Conservation (phyloP, 805 yeast genomes). For the Metschnikowia santaceciliae region DNA sequence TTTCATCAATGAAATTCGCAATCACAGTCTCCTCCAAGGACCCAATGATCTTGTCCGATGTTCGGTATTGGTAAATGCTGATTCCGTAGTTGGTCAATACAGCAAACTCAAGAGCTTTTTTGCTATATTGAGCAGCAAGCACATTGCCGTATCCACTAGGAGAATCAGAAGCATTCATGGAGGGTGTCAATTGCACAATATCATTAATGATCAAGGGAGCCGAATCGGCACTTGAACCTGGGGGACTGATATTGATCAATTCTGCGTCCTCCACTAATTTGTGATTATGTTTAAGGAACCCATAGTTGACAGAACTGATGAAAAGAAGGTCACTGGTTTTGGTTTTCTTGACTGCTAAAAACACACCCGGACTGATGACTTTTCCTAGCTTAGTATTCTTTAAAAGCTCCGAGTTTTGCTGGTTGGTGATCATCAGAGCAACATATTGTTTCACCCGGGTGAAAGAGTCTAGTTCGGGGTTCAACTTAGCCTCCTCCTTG, state of each 20-base stretch:
- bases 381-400: conserved; percentile 55
- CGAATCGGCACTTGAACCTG: conserved; percentile 16
- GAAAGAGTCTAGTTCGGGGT: conserved; percentile 39
- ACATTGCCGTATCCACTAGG: conserved; percentile 84
- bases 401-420: conserved; percentile 52
- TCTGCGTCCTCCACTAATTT: conserved; percentile 80
- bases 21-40: conserved; percentile 63
- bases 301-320: conserved; percentile 80
- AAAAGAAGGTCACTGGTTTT: conserved; percentile 50
- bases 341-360: conserved; percentile 58
- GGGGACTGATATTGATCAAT: conserved; percentile 40
- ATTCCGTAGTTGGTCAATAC: conserved; percentile 78
- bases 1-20: conserved; percentile 65
- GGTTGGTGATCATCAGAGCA: conserved; percentile 36
- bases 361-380: conserved; percentile 82
- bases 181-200: conserved; percentile 64
- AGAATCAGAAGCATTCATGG: conserved; percentile 65
- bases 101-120: conserved; percentile 67
- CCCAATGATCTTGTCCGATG: conserved; percentile 76
- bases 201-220: conserved; percentile 52
- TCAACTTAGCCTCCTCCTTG: conserved; percentile 38
- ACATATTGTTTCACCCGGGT: conserved; percentile 39
- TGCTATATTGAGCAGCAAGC: conserved; percentile 79
- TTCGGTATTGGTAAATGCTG: conserved; percentile 68
- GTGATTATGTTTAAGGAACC: conserved; percentile 68